phyloP scores from a whole-genome alignment of 345 rosid species.

The Populus ilicifolia region DNA sequence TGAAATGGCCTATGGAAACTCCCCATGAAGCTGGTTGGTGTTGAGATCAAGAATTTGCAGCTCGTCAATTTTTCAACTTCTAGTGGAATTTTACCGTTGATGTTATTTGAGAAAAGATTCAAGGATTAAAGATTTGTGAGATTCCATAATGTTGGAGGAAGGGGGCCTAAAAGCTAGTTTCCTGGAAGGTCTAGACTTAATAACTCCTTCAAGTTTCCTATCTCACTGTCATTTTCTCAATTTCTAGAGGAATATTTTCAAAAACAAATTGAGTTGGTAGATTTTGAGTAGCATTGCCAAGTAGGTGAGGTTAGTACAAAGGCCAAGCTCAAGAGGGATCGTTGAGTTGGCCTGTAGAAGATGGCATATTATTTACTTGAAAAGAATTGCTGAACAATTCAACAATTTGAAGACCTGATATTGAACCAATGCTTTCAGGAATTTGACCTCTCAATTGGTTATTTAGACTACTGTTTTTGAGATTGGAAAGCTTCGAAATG shows the following conservation, averaged over 20 bases:
- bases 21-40: constrained; percentile 46
- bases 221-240: constrained; percentile 9
- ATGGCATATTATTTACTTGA: constrained; percentile 41
- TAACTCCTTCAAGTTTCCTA: constrained; percentile 41
- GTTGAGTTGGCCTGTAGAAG: constrained; percentile 50
- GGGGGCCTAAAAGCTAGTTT: constrained; percentile 43
- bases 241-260: too few species aligned
- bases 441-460: constrained; percentile 41
- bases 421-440: constrained; percentile 39
- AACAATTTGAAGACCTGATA: constrained; percentile 36
- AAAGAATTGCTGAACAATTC: constrained; percentile 43
- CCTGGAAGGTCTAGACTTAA: constrained; percentile 32
- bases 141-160: constrained; percentile 53
- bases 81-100: constrained; percentile 49
- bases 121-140: constrained; percentile 34
- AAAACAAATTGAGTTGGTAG: too few species aligned
- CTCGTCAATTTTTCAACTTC: constrained; percentile 48
- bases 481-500: constrained; percentile 51
- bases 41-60: constrained; percentile 37
- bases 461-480: constrained; percentile 31
- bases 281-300: constrained; percentile 44
- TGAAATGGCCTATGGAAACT: constrained; percentile 50
- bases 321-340: constrained; percentile 50
- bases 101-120: constrained; percentile 45
- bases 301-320: constrained; percentile 45